phyloP scores from a whole-genome alignment of 768 basidiomycete species.

The Galerina marginata region DNA sequence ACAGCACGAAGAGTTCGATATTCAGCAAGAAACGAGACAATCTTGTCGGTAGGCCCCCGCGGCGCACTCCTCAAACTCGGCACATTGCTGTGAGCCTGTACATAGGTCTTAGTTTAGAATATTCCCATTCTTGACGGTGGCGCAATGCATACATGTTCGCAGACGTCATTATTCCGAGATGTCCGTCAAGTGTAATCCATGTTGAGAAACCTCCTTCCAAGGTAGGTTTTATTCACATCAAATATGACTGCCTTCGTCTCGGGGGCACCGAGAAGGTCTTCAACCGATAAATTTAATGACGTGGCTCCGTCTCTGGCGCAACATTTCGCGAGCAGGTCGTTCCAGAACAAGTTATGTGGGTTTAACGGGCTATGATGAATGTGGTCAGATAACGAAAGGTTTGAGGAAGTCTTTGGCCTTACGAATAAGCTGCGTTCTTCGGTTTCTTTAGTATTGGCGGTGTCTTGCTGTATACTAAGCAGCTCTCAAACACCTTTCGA shows the following conservation, averaged over 20 bases:
- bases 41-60: not conserved
- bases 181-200: slow-evolving; percentile 11
- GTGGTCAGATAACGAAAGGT: not conserved
- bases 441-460: not conserved
- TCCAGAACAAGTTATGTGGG: slow-evolving; percentile 27
- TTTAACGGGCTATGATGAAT: slow-evolving; percentile 16
- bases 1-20: not conserved
- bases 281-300: slow-evolving; percentile 22
- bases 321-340: slow-evolving; percentile 22
- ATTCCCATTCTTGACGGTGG: slow-evolving; percentile 4
- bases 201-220: slow-evolving; percentile 32
- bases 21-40: not conserved
- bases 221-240: slow-evolving; percentile 29
- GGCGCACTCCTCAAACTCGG: not conserved
- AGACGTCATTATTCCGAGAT: slow-evolving; percentile 6
- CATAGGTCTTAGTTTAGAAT: slow-evolving; percentile 1
- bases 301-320: slow-evolving; percentile 12
- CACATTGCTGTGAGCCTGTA: not conserved
- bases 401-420: not conserved
- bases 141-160: slow-evolving; percentile 2
- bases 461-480: not conserved
- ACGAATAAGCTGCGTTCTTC: not conserved
- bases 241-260: slow-evolving; percentile 27
- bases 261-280: slow-evolving; percentile 28
- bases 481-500: slow-evolving; percentile 10